Conservation (phyloP, 768 basidiomycete genomes). For the Collybia nuda region DNA sequence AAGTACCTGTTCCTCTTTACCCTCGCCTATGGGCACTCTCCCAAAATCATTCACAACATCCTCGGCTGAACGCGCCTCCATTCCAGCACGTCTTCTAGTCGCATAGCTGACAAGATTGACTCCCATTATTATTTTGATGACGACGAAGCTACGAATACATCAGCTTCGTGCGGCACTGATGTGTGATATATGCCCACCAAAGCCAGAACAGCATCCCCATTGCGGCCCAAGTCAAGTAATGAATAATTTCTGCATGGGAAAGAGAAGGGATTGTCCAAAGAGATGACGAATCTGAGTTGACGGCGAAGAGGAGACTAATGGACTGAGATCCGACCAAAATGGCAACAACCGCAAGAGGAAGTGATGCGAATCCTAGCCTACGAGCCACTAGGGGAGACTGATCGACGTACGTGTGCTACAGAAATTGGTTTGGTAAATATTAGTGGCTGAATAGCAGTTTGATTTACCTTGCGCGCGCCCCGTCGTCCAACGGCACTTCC, state of each 20-base stretch:
- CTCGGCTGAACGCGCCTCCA: constrained; percentile 72
- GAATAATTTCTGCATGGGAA: constrained; percentile 48
- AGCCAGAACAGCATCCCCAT: constrained; percentile 78
- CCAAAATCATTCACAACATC: constrained; percentile 87
- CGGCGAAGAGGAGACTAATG: constrained; percentile 56
- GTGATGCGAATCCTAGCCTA: constrained; percentile 88
- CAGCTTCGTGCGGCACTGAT: neutral
- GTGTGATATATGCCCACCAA: constrained; percentile 54
- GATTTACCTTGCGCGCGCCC: constrained; percentile 65
- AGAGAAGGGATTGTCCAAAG: constrained; percentile 44
- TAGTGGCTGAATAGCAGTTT: neutral
- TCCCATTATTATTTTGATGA: constrained; percentile 91
- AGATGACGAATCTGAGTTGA: constrained; percentile 39
- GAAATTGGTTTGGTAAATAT: constrained; percentile 5
- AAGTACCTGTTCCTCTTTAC: constrained; percentile 75
- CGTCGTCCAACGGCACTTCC: constrained; percentile 70
- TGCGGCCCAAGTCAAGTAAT: constrained; percentile 61
- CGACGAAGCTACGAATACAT: constrained; percentile 58
- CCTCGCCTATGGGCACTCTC: constrained; percentile 89
- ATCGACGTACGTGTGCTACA: constrained; percentile 86
- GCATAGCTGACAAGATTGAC: constrained; percentile 87
- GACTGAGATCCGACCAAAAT: constrained; percentile 78
- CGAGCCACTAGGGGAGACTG: constrained; percentile 94
- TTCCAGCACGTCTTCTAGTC: constrained; percentile 65
- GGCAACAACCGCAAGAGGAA: constrained; percentile 85